These are phyloP conservation scores for Ettlia oleoabundans DNA, from an alignment of 139 green algal genomes.

Conservation along the genomic window DNA sequence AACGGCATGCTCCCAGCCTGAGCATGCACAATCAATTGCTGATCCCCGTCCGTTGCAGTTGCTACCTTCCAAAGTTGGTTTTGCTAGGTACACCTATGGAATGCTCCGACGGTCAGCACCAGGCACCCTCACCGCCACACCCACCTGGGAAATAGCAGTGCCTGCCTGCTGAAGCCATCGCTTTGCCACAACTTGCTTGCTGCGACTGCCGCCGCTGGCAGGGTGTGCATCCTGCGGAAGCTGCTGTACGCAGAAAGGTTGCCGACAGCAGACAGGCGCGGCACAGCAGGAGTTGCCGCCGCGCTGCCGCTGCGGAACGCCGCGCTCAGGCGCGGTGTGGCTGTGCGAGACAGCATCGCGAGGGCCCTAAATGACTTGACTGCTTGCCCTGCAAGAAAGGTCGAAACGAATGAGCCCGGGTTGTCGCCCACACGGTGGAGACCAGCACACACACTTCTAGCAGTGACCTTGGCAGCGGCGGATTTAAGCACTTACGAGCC, in stretches of 20 bases:
- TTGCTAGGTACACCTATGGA: no score
- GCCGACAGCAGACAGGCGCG: neutral
- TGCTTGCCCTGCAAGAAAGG: neutral
- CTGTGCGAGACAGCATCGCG: neutral
- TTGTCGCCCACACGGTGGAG: neutral
- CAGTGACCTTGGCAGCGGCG: no score
- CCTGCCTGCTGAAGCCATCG: neutral
- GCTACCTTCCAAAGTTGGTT: no score
- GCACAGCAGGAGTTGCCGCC: neutral
- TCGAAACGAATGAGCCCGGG: neutral
- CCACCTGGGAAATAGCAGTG: neutral
- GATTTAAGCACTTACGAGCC: conserved; percentile 6
- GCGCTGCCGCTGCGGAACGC: neutral
- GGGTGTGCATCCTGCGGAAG: neutral
- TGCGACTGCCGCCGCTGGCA: neutral
- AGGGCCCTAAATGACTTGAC: neutral
- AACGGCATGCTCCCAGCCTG: no score
- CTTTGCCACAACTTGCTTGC: neutral
- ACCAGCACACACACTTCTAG: no score
- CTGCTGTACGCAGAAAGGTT: neutral
- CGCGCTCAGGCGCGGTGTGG: neutral
- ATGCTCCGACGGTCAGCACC: neutral
- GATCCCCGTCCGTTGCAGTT: no score
- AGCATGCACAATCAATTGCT: no score
- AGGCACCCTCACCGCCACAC: neutral